phyloP scores from a whole-genome alignment of 2,329 filamentous ascomycete genomes.

The Immersiporthe knoxdaviesiana region DNA sequence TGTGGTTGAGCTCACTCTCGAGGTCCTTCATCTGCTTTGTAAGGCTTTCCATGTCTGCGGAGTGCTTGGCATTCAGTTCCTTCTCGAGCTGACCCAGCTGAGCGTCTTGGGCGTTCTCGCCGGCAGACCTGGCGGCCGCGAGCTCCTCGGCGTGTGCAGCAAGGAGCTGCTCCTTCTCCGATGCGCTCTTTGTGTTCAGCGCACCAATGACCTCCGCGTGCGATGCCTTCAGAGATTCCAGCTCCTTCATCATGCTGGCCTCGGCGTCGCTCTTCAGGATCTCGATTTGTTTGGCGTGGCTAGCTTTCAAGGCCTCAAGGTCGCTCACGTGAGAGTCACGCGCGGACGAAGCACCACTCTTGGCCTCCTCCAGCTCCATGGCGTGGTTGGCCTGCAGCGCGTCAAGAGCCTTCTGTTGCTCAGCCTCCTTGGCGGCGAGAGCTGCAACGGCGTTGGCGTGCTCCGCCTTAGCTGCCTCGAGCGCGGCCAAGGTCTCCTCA shows the following conservation, averaged over 20 bases:
- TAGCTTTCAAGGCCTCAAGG: constrained; percentile 57
- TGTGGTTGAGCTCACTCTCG: constrained; percentile 31
- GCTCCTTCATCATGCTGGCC: constrained; percentile 43
- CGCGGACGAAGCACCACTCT: constrained; percentile 55
- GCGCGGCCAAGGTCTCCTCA: constrained; percentile 48
- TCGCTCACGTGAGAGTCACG: constrained; percentile 53
- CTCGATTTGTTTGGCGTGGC: constrained; percentile 55
- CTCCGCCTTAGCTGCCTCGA: constrained; percentile 48
- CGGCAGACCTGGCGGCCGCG: constrained; percentile 34
- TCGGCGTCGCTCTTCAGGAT: constrained; percentile 48
- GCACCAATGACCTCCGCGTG: constrained; percentile 49
- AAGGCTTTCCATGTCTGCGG: constrained; percentile 15
- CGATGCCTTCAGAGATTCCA: constrained; percentile 47
- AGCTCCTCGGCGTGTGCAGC: constrained; percentile 40
- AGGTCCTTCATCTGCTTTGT: constrained; percentile 27
- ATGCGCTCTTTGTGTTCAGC: constrained; percentile 46
- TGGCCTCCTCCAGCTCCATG: constrained; percentile 61
- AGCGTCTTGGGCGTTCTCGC: constrained; percentile 33
- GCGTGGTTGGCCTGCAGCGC: constrained; percentile 60
- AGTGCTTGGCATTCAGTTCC: constrained; percentile 32
- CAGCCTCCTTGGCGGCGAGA: constrained; percentile 54
- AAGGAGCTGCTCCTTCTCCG: constrained; percentile 45
- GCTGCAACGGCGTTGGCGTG: constrained; percentile 49
- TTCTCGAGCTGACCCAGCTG: constrained; percentile 35
- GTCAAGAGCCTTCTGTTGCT: constrained; percentile 58